A percentile compares a stretch with the other conserved stretches of the same genome.
phyloP scores from a whole-genome alignment of 441 rosid species.

The Omphalea diandra region DNA sequence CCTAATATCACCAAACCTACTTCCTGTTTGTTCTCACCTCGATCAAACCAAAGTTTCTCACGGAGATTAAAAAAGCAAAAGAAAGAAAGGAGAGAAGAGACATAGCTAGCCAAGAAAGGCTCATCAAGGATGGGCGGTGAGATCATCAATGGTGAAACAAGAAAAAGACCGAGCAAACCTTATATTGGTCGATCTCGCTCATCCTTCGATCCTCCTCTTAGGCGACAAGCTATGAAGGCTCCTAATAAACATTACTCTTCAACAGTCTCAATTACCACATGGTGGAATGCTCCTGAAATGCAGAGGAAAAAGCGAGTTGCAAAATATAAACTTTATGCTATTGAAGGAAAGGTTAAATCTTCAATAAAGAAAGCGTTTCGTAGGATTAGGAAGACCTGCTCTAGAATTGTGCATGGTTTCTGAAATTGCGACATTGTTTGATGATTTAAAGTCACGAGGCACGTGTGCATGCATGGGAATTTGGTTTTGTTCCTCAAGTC shows the following conservation, averaged over 20 bases:
- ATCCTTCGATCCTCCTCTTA: neutral
- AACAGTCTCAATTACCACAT: constrained; percentile 7
- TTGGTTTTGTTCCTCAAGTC: too few species aligned
- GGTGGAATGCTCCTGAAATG: constrained; percentile 57
- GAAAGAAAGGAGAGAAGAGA: neutral
- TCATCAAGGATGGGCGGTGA: neutral
- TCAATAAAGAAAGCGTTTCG: constrained; percentile 44
- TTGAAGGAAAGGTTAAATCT: constrained; percentile 49
- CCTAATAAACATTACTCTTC: neutral
- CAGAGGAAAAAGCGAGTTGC: constrained; percentile 58
- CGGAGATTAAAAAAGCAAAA: too few species aligned
- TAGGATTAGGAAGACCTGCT: constrained; percentile 57
- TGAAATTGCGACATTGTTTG: too few species aligned
- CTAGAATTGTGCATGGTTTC: constrained; percentile 35
- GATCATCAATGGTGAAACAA: neutral
- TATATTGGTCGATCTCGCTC: neutral
- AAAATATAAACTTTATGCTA: constrained; percentile 49
- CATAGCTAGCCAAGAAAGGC: neutral
- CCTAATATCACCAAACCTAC: neutral
- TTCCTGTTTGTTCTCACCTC: too few species aligned
- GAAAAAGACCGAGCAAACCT: neutral
- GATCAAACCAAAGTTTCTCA: too few species aligned
- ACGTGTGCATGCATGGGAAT: too few species aligned
- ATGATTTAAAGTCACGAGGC: too few species aligned
- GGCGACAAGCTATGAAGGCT: neutral